A percentile compares a stretch with the other conserved stretches of the same genome.
phyloP scores from a whole-genome alignment of 208 protist genomes.

The Willaertia magna region DNA sequence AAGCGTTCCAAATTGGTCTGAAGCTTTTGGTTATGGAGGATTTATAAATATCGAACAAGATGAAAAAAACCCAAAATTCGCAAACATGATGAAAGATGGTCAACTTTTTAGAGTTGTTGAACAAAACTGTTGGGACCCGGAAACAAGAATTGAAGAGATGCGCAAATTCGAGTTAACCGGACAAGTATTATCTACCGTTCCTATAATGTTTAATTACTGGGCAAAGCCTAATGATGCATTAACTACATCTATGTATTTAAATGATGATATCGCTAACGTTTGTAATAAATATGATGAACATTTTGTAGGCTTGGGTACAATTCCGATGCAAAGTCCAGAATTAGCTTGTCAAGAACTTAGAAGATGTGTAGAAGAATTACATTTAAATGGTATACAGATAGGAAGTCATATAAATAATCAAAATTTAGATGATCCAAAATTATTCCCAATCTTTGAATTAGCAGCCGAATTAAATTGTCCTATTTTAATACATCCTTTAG shows the following conservation, averaged over 20 bases:
- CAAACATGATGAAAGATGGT: slow-evolving; percentile 51
- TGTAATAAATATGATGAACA: slow-evolving; percentile 2
- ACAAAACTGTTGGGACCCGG: slow-evolving; percentile 48
- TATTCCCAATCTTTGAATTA: slow-evolving; percentile 55
- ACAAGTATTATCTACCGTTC: slow-evolving; percentile 48
- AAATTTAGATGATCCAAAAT: slow-evolving; percentile 42
- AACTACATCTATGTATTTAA: slow-evolving; percentile 40
- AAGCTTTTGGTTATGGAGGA: slow-evolving; percentile 48
- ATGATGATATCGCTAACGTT: slow-evolving; percentile 44
- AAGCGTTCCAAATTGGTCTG: slow-evolving; percentile 34
- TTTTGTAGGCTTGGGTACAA: slow-evolving; percentile 26
- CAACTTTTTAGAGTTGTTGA: slow-evolving; percentile 53
- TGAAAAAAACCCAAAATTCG: not conserved
- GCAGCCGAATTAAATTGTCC: slow-evolving; percentile 32
- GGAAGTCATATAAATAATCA: slow-evolving; percentile 53
- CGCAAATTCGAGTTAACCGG: slow-evolving; percentile 34
- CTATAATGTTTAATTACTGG: slow-evolving; percentile 71
- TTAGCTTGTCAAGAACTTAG: slow-evolving; percentile 47
- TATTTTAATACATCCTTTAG: slow-evolving; percentile 63
- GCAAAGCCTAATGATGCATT: slow-evolving; percentile 48
- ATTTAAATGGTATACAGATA: slow-evolving; percentile 54
- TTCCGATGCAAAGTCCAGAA: slow-evolving; percentile 48
- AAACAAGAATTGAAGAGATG: slow-evolving; percentile 39
- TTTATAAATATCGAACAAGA: slow-evolving; percentile 45
- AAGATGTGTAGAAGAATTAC: slow-evolving; percentile 41